Evolutionary conservation across 2,329 filamentous ascomycete genomes (phyloP).

Genomic region (Xylaria sp.): DNA sequence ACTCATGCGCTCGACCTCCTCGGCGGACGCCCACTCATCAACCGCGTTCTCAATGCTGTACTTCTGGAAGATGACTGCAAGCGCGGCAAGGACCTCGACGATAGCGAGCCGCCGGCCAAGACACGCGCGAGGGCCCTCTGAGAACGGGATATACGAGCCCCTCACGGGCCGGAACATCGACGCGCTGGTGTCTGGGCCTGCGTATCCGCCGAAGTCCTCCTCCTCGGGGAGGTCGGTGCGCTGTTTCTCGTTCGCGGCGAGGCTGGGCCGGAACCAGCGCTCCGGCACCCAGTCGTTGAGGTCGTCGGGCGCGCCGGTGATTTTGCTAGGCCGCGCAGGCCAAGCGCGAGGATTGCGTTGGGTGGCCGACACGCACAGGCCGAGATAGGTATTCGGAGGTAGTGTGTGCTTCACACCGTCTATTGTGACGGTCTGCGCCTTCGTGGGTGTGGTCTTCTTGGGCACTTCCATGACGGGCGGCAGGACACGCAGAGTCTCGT

Average conservation of each 20-base stretch:
- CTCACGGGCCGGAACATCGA: slow-evolving; percentile 68
- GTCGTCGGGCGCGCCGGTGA: slow-evolving; percentile 51
- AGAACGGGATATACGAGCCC: slow-evolving; percentile 69
- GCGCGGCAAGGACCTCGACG: slow-evolving; percentile 65
- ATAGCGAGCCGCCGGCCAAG: slow-evolving; percentile 68
- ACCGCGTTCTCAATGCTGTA: slow-evolving; percentile 78
- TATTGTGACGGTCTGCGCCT: slow-evolving; percentile 68
- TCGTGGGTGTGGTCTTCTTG: slow-evolving; percentile 65
- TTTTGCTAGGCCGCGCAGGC: slow-evolving; percentile 63
- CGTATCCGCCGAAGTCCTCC: slow-evolving; percentile 67
- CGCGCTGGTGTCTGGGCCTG: slow-evolving; percentile 68
- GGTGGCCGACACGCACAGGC: slow-evolving; percentile 64
- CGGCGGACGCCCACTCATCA: slow-evolving; percentile 64
- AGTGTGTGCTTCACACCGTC: slow-evolving; percentile 58
- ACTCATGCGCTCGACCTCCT: slow-evolving; percentile 64
- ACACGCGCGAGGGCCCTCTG: slow-evolving; percentile 66
- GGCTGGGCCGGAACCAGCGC: slow-evolving; percentile 62
- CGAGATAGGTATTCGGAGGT: slow-evolving; percentile 67
- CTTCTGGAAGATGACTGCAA: slow-evolving; percentile 66
- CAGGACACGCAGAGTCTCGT: slow-evolving; percentile 79
- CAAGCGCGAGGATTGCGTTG: slow-evolving; percentile 80
- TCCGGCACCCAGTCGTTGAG: slow-evolving; percentile 69
- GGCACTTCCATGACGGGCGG: slow-evolving; percentile 79
- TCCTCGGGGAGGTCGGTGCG: slow-evolving; percentile 41
- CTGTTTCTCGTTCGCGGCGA: slow-evolving; percentile 36